These are phyloP conservation scores for Conoideocrella luteorostrata DNA, from an alignment of 2,329 filamentous ascomycete species.

Conservation along the genomic window DNA sequence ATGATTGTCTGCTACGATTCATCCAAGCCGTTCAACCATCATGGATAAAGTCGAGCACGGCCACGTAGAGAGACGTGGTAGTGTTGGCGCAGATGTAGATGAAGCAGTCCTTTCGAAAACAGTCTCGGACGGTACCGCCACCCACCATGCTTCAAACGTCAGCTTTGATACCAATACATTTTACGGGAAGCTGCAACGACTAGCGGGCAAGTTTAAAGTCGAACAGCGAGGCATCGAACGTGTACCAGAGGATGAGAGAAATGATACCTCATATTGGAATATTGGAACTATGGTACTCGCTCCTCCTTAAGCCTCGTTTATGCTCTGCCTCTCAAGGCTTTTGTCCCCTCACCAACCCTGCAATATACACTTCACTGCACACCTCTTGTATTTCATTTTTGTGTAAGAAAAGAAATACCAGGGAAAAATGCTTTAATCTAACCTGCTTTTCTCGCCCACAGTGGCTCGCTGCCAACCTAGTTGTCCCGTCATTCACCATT, in stretches of 20 bases:
- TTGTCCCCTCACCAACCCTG: too few relatives aligned
- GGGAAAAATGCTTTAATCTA: too few relatives aligned
- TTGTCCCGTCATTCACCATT: constrained; percentile 68
- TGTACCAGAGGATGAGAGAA: constrained; percentile 63
- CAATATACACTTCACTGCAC: too few relatives aligned
- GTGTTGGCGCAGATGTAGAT: neutral
- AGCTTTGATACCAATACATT: constrained; percentile 6
- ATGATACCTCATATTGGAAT: constrained; percentile 57
- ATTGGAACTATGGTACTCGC: constrained; percentile 60
- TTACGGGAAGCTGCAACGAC: constrained; percentile 42
- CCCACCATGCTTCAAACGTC: neutral
- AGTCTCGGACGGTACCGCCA: neutral
- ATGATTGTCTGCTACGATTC: constrained; percentile 6
- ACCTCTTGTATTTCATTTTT: too few relatives aligned
- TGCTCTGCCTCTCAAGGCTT: too few relatives aligned
- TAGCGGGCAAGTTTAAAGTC: constrained; percentile 59
- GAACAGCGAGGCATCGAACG: constrained; percentile 72
- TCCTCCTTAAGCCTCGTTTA: too few relatives aligned
- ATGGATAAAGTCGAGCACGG: neutral
- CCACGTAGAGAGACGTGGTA: neutral
- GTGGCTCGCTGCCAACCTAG: constrained; percentile 74
- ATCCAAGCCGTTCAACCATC: constrained; percentile 6
- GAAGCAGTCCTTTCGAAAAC: neutral
- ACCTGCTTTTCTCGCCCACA: neutral
- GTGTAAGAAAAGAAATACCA: too few relatives aligned